Percentiles rank a stretch among this genome's conserved stretches.
phyloP scores from a whole-genome alignment of 176 grass and related monocot genomes.

The Urochloa ruziziensis region DNA sequence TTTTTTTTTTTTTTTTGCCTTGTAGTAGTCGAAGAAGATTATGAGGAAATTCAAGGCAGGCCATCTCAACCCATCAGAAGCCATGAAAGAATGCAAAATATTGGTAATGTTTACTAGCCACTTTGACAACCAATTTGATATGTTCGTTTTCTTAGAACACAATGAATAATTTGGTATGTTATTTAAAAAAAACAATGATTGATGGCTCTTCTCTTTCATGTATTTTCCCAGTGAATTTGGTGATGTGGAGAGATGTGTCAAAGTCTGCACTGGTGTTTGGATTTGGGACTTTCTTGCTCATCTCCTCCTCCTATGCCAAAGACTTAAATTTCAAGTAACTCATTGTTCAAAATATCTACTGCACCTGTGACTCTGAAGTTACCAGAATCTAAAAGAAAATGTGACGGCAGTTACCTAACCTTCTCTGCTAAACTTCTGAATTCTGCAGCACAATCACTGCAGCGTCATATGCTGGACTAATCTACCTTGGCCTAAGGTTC shows the following conservation, averaged over 20 bases:
- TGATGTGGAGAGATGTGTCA: slow-evolving; percentile 97
- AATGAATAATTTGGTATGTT: background rate
- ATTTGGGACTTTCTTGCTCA: slow-evolving; percentile 77
- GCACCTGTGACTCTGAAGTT: background rate
- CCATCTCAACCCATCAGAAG: slow-evolving; percentile 34
- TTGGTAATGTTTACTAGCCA: slow-evolving; percentile 52
- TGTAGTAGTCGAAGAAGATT: too few relatives aligned
- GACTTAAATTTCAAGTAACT: slow-evolving; percentile 86
- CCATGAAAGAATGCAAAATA: slow-evolving; percentile 72
- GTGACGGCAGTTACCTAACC: background rate
- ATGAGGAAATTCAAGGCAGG: slow-evolving; percentile 48
- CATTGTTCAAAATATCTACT: background rate
- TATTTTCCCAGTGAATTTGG: slow-evolving; percentile 70
- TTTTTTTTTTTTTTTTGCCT: slow-evolving; percentile 2
- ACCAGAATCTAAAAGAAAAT: background rate
- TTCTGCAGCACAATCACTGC: slow-evolving; percentile 70
- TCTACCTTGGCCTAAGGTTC: slow-evolving; percentile 84
- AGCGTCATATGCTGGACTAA: slow-evolving; percentile 74
- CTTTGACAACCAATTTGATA: background rate
- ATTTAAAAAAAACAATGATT: background rate
- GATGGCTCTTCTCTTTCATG: background rate
- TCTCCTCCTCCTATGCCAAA: slow-evolving; percentile 83
- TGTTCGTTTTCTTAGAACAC: too few relatives aligned
- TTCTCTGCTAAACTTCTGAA: background rate
- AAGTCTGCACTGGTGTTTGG: slow-evolving; percentile 93